Evolutionary conservation across 306 rosid genomes (phyloP).

Genomic region (Prunus fruticosa): DNA sequence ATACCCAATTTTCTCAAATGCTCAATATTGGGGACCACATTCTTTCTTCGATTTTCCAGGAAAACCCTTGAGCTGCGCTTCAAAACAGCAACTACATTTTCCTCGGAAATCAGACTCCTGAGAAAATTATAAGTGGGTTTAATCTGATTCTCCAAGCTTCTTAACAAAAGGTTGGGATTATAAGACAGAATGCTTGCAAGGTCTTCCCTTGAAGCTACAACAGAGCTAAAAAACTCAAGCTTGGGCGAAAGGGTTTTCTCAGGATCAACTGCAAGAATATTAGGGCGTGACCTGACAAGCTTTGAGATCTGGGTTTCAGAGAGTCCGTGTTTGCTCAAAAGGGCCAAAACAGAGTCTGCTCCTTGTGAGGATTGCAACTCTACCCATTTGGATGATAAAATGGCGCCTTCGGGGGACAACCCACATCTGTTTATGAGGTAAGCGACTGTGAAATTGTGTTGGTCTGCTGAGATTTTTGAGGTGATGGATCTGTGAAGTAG

Average conservation of each 20-base stretch:
- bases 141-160: slow-evolving; percentile 33
- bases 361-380: not conserved
- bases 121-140: slow-evolving; percentile 29
- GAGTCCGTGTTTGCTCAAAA: slow-evolving; percentile 31
- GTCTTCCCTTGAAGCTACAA: slow-evolving; percentile 32
- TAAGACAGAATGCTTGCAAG: slow-evolving; percentile 12
- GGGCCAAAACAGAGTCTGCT: slow-evolving; percentile 22
- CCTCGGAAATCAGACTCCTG: slow-evolving; percentile 26
- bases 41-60: not conserved
- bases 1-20: slow-evolving; percentile 33
- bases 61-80: not conserved
- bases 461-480: not conserved
- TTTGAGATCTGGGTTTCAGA: slow-evolving; percentile 23
- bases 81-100: not conserved
- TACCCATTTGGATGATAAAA: slow-evolving; percentile 8
- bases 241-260: slow-evolving; percentile 42
- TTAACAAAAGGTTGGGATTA: not conserved
- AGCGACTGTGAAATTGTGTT: slow-evolving; percentile 14
- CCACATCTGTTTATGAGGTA: slow-evolving; percentile 35
- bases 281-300: slow-evolving; percentile 11
- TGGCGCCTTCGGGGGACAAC: slow-evolving; percentile 24
- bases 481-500: not conserved
- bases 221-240: slow-evolving; percentile 30
- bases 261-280: slow-evolving; percentile 18
- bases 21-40: slow-evolving; percentile 20